Base-by-base conservation (phyloP, 192 early-diverging fungal genomes). In the Umbelopsis sp. region DNA sequence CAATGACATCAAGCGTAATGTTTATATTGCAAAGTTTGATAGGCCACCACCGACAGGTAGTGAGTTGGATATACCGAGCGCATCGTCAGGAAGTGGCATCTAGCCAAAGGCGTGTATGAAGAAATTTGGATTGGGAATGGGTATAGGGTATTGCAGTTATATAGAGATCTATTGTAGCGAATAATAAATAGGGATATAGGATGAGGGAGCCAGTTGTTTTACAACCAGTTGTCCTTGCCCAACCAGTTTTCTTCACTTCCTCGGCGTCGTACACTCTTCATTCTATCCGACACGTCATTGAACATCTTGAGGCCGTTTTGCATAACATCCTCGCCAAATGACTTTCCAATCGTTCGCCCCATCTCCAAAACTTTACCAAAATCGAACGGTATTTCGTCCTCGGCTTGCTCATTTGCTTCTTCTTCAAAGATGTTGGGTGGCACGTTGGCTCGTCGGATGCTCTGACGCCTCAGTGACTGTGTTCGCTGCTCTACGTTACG, bases 331-430 rank as follows among this genome's bases (percentile, higher is more conserved):
- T 73, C 76, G 20, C 71, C 66, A 18, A 73, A 67, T 0, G 67
- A 35, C 16, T 69, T 61, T 35, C 71, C 66, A 41, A 73, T 67
- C 0, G 67, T 49, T 10, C 68, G 61, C 27, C 71, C 71, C 20
- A 78, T 78, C 18, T 72, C 71, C 46, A 78, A 58, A 4, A 78
- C 76, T 27, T 78, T 78, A 4, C 55, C 69, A 58, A 78, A 78
- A 45, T 78, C 76, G 55, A 78, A 78, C 15, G 69, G 20, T 7
- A 73, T 71, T 16, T 72, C 71, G 21, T 58, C 66, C 0, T 74
- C 67, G 2, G 10, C 0, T 41, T 49, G n/a, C 0, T 72, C 71
- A 21, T 22, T 64, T 49, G 22, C 20, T 20, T 49, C 47, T 1
- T 55, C 66, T 18, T 67, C 66, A n/a, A 53, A 51, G 55, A 49